Conservation (phyloP, 495 filamentous ascomycete genomes). For the Podospora comata region DNA sequence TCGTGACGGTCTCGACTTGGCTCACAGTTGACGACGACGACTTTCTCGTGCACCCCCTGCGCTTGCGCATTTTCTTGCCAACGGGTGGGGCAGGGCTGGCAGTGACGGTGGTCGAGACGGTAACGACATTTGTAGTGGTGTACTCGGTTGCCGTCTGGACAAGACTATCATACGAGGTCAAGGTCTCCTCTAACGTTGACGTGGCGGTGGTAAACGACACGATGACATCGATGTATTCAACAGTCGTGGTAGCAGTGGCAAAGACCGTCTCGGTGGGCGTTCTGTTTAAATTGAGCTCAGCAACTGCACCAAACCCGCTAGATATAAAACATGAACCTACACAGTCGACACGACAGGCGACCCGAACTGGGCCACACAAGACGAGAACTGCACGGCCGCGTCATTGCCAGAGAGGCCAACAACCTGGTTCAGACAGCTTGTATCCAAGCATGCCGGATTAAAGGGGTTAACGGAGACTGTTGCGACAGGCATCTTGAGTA, state of each 20-base stretch:
- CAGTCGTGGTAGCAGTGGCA: constrained; percentile 5
- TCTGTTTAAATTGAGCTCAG: too few relatives aligned
- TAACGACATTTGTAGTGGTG: constrained; percentile 1
- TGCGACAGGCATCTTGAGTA: not conserved
- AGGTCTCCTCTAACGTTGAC: not conserved
- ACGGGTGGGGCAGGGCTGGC: not conserved
- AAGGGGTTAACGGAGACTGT: not conserved
- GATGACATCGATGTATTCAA: constrained; percentile 9
- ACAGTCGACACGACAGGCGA: not conserved
- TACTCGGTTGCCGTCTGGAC: constrained; percentile 2
- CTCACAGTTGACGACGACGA: not conserved
- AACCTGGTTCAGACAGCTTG: constrained; percentile 4
- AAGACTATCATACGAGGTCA: not conserved
- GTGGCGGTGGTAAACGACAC: not conserved
- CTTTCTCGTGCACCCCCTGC: constrained; percentile 2
- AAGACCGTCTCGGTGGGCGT: not conserved
- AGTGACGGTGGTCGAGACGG: not conserved
- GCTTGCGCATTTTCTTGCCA: not conserved
- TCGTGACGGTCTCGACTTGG: not conserved
- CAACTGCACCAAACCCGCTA: too few relatives aligned
- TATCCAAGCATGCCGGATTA: not conserved
- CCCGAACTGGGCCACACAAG: constrained; percentile 5
- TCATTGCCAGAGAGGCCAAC: not conserved
- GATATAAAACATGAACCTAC: not conserved
- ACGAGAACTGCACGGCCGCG: not conserved